A percentile compares a stretch with the other conserved stretches of the same genome.
Conservation (phyloP, 2,329 filamentous ascomycete genomes). For the Talaromyces sp. region DNA sequence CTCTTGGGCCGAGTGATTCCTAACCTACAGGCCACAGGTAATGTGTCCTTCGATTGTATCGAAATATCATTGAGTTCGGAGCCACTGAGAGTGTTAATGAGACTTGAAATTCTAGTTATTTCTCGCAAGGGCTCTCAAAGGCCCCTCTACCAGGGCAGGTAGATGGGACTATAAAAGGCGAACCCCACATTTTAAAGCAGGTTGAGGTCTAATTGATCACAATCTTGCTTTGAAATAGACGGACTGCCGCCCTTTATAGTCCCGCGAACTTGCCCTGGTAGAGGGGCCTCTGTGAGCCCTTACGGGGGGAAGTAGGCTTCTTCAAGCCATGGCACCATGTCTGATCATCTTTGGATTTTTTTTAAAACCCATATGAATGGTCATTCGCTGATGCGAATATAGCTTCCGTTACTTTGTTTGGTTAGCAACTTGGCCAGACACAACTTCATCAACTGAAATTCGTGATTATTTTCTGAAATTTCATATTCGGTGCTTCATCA, state of each 20-base stretch:
- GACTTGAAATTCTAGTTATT: neutral
- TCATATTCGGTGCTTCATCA: neutral
- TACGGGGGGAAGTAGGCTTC: neutral
- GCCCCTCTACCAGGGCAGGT: neutral
- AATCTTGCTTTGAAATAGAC: neutral
- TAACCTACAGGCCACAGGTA: neutral
- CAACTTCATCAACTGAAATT: neutral
- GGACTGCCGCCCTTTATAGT: neutral
- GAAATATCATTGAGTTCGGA: neutral
- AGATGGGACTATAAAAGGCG: neutral
- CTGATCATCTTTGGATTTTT: neutral
- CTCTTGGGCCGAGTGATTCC: neutral
- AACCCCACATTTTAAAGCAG: neutral
- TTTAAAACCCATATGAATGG: neutral
- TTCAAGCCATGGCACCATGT: neutral
- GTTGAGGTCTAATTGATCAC: neutral
- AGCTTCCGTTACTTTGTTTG: neutral
- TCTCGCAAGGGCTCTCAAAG: neutral
- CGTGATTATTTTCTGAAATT: neutral
- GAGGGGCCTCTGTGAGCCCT: neutral
- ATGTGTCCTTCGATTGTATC: neutral
- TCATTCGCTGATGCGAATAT: neutral
- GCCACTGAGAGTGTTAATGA: neutral
- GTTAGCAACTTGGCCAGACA: neutral
- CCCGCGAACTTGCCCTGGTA: neutral